These are phyloP conservation scores for Hygrophorus pudorinus DNA, from an alignment of 768 basidiomycete species.

Conservation along the genomic window DNA sequence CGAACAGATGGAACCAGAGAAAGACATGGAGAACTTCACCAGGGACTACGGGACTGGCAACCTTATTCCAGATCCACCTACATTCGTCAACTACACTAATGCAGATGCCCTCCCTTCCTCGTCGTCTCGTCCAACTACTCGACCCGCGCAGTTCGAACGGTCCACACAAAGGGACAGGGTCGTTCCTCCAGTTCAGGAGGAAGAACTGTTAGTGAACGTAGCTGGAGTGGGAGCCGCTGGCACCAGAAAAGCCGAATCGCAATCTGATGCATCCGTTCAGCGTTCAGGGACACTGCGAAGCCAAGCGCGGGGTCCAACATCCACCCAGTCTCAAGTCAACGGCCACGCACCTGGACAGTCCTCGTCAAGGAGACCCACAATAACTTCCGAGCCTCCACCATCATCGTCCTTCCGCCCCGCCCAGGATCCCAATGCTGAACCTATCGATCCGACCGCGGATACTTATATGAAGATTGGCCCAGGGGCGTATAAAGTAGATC, in stretches of 20 bases:
- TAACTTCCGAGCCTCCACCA: conserved; percentile 13
- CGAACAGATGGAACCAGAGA: conserved; percentile 81
- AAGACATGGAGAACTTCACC: conserved; percentile 86
- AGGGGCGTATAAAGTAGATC: conserved; percentile 59
- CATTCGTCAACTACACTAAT: conserved; percentile 74
- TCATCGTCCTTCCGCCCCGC: conserved; percentile 20
- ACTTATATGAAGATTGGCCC: conserved; percentile 65
- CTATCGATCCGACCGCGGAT: conserved; percentile 53
- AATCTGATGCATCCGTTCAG: conserved; percentile 18
- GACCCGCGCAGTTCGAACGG: conserved; percentile 44
- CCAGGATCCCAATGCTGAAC: conserved; percentile 44
- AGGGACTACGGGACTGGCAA: conserved; percentile 82
- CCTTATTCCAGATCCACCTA: conserved; percentile 78
- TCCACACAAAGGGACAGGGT: conserved; percentile 27
- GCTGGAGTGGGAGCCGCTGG: conserved; percentile 68
- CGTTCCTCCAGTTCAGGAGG: conserved; percentile 20
- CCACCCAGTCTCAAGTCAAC: conserved; percentile 18
- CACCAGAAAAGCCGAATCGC: conserved; percentile 25
- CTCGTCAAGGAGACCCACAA: conserved; percentile 3
- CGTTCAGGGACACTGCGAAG: conserved; percentile 15
- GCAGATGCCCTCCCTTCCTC: conserved; percentile 56
- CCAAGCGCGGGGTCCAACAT: conserved; percentile 16
- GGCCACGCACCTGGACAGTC: neutral
- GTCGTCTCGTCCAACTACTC: conserved; percentile 44
- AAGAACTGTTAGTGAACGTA: conserved; percentile 42